phyloP scores from a whole-genome alignment of 1,284 basidiomycete species.

The Uromyces viciae-fabae region DNA sequence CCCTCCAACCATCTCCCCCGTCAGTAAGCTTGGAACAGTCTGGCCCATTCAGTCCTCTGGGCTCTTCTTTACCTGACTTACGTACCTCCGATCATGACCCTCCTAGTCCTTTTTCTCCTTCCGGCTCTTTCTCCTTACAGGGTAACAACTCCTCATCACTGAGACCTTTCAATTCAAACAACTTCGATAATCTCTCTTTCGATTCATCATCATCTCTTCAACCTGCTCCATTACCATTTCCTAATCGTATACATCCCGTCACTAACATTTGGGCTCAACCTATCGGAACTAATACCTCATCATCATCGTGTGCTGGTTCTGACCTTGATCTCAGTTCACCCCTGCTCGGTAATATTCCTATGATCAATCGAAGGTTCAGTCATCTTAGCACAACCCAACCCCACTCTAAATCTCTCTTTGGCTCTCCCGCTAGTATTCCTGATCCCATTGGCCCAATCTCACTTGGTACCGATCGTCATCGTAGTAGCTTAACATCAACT shows the following conservation, averaged over 20 bases:
- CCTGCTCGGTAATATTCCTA: neutral
- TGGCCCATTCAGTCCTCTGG: neutral
- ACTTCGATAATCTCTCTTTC: neutral
- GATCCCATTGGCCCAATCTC: conserved; percentile 10
- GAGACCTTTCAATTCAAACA: neutral
- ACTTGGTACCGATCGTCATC: conserved; percentile 4
- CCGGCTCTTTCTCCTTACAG: neutral
- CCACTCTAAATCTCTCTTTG: conserved; percentile 8
- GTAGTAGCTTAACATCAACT: neutral
- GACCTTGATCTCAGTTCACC: conserved; percentile 32
- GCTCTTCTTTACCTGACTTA: conserved; percentile 2
- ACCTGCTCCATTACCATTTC: conserved; percentile 14
- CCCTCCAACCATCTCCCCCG: conserved; percentile 3
- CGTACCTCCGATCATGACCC: conserved; percentile 12
- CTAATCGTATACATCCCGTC: neutral
- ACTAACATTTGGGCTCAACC: conserved; percentile 40
- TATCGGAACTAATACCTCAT: neutral
- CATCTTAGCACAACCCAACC: conserved; percentile 26
- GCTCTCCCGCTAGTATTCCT: conserved; percentile 28
- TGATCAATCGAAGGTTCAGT: neutral
- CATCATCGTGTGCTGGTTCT: conserved; percentile 11
- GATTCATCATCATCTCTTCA: neutral
- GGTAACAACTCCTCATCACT: neutral
- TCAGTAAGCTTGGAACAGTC: neutral
- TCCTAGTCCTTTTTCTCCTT: neutral